Evolutionary conservation across 2,329 filamentous ascomycete species (phyloP), one percentile per base, ranked within the genome.

Genomic region (Leptographium lundbergii): DNA sequence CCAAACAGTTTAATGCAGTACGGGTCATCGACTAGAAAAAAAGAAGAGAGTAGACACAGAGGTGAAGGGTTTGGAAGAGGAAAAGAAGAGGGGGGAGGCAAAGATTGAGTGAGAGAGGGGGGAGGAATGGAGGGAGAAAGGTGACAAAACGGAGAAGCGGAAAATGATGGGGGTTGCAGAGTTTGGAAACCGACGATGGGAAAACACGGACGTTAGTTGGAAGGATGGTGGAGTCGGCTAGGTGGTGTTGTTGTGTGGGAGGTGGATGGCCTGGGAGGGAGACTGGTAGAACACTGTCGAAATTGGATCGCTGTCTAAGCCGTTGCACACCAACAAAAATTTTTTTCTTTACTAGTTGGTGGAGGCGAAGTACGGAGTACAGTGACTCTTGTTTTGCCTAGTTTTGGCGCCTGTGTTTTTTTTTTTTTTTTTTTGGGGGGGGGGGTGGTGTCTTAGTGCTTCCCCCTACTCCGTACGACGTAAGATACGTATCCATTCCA

Each of bases 91-190:
- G 19, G 52, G 14, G 47, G 22, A 32, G 22, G 57, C n/a, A 39
- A 51, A 39, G 50, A 56, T 24, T 32, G 56, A n/a, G 56, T 11
- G 42, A 25, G 32, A 39, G 13, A 39, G 42, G 24, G 14, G 54
- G 4, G n/a, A 48, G 57, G 53, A 29, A 32, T 14, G 58, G 25
- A 25, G 54, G 57, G 32, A 56, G 14, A 45, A 22, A 36, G 54
- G 29, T 57, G 56, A 47, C 57, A 45, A 60, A 58, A 59, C 55
- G 58, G 54, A 56, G 54, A 55, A 54, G 55, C 45, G 58, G 50
- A 22, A 61, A 58, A 52, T 48, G 34, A 19, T 58, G 42, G 59
- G 59, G 51, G 39, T 25, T 42, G 45, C n/a, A 29, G 39, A 51
- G 27, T 19, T 56, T 50, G 55, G 27, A 51, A 32, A 29, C 34